These are phyloP conservation scores for Beauveria brongniartii DNA, from an alignment of 2,329 filamentous ascomycete species.

Conservation along the genomic window DNA sequence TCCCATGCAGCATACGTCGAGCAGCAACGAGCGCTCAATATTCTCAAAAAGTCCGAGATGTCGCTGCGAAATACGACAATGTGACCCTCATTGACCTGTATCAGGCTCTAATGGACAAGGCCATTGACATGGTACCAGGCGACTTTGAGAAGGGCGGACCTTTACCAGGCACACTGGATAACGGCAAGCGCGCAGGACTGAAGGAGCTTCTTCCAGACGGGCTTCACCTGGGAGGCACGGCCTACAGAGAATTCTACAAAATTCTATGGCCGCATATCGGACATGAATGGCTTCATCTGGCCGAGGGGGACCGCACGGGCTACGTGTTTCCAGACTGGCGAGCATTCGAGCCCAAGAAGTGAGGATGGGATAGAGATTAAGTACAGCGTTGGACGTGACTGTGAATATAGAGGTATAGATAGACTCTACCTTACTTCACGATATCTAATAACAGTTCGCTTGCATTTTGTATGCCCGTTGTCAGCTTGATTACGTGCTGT, in stretches of 20 bases:
- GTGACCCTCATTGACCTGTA: conserved; percentile 73
- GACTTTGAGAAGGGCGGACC: conserved; percentile 45
- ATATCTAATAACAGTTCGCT: too few species aligned
- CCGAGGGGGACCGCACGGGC: conserved; percentile 28
- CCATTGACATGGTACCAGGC: conserved; percentile 44
- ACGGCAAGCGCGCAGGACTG: conserved; percentile 43
- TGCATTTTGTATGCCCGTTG: too few species aligned
- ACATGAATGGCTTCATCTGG: conserved; percentile 30
- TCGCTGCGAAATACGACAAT: conserved; percentile 62
- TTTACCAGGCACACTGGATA: conserved; percentile 41
- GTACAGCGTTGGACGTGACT: not conserved
- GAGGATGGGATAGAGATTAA: not conserved
- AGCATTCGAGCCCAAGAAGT: conserved; percentile 14
- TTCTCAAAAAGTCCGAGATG: conserved; percentile 50
- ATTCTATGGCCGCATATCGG: conserved; percentile 40
- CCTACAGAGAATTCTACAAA: conserved; percentile 45
- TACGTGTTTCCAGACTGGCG: conserved; percentile 44
- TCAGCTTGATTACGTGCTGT: too few species aligned
- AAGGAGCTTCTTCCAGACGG: conserved; percentile 48
- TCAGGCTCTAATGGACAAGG: conserved; percentile 67
- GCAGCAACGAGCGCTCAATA: conserved; percentile 45
- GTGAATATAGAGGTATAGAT: not conserved
- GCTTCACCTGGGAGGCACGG: conserved; percentile 46
- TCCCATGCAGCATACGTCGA: conserved; percentile 33
- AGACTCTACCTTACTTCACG: too few species aligned